Evolutionary conservation across 1,284 basidiomycete species (phyloP).

Genomic region (Ustilago hordei): DNA sequence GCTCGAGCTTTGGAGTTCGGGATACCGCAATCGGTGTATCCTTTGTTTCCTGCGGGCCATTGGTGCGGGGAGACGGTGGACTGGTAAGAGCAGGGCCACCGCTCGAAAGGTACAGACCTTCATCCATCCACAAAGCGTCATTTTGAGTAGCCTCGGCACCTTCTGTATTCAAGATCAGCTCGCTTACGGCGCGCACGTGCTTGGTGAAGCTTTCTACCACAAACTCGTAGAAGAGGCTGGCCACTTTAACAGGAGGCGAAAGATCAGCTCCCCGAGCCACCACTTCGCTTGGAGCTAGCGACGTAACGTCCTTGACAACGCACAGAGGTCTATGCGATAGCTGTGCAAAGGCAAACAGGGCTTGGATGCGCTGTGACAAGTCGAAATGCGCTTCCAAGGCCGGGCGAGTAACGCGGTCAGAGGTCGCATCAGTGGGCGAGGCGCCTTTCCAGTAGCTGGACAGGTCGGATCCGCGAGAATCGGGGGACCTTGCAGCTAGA

Average conservation of each 20-base stretch:
- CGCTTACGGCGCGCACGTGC: conserved; percentile 22
- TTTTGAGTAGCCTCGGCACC: conserved; percentile 10
- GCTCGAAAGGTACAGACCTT: conserved; percentile 27
- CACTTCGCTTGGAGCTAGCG: conserved; percentile 34
- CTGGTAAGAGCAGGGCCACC: conserved; percentile 31
- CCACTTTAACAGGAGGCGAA: conserved; percentile 24
- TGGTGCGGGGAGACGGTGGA: conserved; percentile 15
- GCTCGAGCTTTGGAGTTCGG: conserved; percentile 19
- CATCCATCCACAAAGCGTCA: conserved; percentile 36
- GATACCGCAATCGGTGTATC: neutral
- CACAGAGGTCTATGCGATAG: conserved; percentile 31
- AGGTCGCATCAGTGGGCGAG: conserved; percentile 16
- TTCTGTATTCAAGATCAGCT: conserved; percentile 18
- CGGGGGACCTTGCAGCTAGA: conserved; percentile 21
- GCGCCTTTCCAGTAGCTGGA: conserved; percentile 50
- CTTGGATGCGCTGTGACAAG: conserved; percentile 39
- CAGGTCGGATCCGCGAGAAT: conserved; percentile 31
- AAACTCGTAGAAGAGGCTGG: conserved; percentile 38
- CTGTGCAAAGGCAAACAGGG: conserved; percentile 46
- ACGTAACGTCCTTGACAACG: conserved; percentile 40
- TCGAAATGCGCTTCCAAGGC: conserved; percentile 28
- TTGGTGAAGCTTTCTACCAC: conserved; percentile 30
- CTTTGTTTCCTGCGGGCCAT: conserved; percentile 1
- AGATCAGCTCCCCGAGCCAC: conserved; percentile 31
- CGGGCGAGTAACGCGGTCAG: neutral